Base-by-base conservation (phyloP, 2,329 filamentous ascomycete genomes). In the Ceratocystis huliohia region DNA sequence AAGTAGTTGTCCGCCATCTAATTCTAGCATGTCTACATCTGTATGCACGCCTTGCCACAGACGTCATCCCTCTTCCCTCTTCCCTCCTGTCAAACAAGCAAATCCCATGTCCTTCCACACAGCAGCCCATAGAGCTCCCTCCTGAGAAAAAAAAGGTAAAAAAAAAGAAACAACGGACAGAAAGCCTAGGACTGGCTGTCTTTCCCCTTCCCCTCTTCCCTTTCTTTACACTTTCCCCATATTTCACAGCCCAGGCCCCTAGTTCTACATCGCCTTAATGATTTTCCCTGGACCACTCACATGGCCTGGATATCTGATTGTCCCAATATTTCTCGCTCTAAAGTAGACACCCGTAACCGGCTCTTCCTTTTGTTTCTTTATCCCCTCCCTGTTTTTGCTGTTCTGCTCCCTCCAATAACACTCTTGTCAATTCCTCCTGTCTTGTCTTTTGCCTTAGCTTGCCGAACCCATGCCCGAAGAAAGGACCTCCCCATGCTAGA, bases 201-300 rank as follows among this genome's bases (percentile, higher is more conserved):
- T 17, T 53, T 15, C 20, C 20, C 20, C n/a, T 20, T 5, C 3
- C 20, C 22, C 4, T 33, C 20, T 48, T 48, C 45, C 45, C 25
- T 17, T 30, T 22, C 28, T 30, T 25, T 3, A 6, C 7, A 22
- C 13, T 5, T 57, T 57, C 53, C 25, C 53, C 22, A 37, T 30
- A 33, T 10, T 15, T 17, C 10, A 17, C 22, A 41, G 37, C 13
- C 22, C 13, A 53, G 48, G 48, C 22, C 13, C 10, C 37, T 41
- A 41, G 37, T 53, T n/a, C 48, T 5, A 22, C 15, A n/a, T 57
- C 56, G 56, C 56, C 56, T 59, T 37, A 59, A 59, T 59, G 56
- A 59, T 59, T 59, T 59, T 59, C 56, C 56, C 28, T n/a, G 28
- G 28, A n/a, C 56, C 53, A 57, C 28, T 57, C 22, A 57, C 10